phyloP scores from a whole-genome alignment of 768 basidiomycete genomes.

The Termitomyces sp. region DNA sequence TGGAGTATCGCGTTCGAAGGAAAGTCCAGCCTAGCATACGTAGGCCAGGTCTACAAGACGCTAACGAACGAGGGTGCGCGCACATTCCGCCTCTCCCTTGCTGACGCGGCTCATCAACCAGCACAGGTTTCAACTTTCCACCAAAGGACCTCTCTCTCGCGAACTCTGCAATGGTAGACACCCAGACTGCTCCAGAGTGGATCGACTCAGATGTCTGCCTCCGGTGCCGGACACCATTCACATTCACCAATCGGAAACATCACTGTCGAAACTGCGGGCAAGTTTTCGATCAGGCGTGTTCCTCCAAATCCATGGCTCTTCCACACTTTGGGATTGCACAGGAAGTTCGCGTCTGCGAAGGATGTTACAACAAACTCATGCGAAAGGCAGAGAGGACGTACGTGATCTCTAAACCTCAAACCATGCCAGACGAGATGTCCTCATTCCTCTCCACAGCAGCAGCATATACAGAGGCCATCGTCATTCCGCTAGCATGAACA shows the following conservation, averaged over 20 bases:
- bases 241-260: conserved; percentile 95
- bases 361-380: conserved; percentile 73
- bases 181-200: conserved; percentile 93
- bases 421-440: not conserved
- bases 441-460: conserved; percentile 1
- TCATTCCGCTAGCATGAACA: conserved; percentile 48
- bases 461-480: conserved; percentile 43
- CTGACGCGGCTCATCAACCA: conserved; percentile 2
- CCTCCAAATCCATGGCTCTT: conserved; percentile 73
- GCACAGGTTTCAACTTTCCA: conserved; percentile 75
- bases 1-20: conserved; percentile 91
- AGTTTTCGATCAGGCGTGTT: conserved; percentile 94
- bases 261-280: conserved; percentile 98
- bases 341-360: conserved; percentile 91
- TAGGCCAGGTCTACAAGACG: conserved; percentile 73
- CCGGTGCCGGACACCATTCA: conserved; percentile 85
- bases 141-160: conserved; percentile 66
- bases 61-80: conserved; percentile 67
- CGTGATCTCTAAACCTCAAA: conserved; percentile 11
- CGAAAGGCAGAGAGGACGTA: conserved; percentile 59
- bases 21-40: conserved; percentile 66
- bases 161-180: conserved; percentile 84
- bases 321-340: conserved; percentile 93
- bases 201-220: conserved; percentile 94
- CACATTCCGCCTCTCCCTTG: not conserved